Evolutionary conservation across 768 basidiomycete genomes (phyloP).

Genomic region (Tricholoma terreum): DNA sequence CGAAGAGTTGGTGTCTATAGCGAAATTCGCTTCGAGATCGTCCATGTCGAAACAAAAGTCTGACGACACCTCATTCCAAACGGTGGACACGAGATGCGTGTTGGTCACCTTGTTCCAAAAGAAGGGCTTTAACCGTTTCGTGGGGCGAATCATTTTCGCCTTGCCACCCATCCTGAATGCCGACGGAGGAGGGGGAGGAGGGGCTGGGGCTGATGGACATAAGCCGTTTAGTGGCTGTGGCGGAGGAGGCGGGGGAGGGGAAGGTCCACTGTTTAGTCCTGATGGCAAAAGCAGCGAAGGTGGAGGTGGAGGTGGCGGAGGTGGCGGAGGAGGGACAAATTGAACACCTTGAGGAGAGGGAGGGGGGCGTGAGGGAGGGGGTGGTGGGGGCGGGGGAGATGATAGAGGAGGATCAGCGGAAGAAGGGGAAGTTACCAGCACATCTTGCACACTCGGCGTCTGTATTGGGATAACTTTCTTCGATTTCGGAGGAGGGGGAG

Average conservation of each 20-base stretch:
- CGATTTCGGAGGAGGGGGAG: constrained; percentile 55
- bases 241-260: constrained; percentile 38
- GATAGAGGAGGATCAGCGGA: constrained; percentile 9
- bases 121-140: constrained; percentile 74
- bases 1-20: constrained; percentile 46
- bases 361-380: constrained; percentile 21
- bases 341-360: constrained; percentile 24
- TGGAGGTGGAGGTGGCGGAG: constrained; percentile 18
- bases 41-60: constrained; percentile 51
- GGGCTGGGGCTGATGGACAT: constrained; percentile 20
- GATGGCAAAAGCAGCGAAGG: constrained; percentile 25
- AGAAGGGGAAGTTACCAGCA: constrained; percentile 3
- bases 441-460: not conserved
- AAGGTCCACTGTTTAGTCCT: constrained; percentile 8
- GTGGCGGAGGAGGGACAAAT: constrained; percentile 19
- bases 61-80: constrained; percentile 65
- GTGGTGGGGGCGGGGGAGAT: constrained; percentile 21
- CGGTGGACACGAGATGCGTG: constrained; percentile 41
- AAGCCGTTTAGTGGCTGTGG: constrained; percentile 23
- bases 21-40: constrained; percentile 75
- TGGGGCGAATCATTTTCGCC: constrained; percentile 39
- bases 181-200: constrained; percentile 39
- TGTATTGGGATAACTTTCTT: constrained; percentile 16
- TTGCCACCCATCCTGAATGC: constrained; percentile 31
- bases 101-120: constrained; percentile 84